phyloP scores from a whole-genome alignment of 1,139 yeast species.

The Yamadazyma conglobata region DNA sequence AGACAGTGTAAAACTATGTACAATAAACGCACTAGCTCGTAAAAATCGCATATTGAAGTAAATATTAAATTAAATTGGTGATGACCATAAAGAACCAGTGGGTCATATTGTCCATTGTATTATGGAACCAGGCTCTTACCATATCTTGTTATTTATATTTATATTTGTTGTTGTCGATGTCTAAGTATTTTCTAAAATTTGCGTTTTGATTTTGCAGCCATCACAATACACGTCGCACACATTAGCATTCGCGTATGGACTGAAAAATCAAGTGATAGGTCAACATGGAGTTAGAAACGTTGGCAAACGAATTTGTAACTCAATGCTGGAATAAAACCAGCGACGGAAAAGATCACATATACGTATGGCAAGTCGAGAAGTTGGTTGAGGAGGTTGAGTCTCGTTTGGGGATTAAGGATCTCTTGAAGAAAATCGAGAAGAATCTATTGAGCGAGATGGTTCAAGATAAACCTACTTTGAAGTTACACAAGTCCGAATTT shows the following conservation, averaged over 20 bases:
- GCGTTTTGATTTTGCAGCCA: conserved; percentile 2
- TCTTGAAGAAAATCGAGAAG: conserved; percentile 26
- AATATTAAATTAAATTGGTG: no score
- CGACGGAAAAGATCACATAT: conserved; percentile 20
- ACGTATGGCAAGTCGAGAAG: conserved; percentile 24
- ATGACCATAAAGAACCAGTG: no score
- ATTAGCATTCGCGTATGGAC: no score
- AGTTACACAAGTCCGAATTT: conserved; percentile 26
- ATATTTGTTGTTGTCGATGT: no score
- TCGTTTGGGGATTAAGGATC: conserved; percentile 17
- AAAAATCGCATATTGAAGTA: no score
- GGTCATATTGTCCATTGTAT: no score
- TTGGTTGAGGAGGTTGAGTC: conserved; percentile 28
- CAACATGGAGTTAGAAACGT: conserved; percentile 6
- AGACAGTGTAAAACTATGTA: no score
- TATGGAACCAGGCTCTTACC: no score
- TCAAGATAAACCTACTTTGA: conserved; percentile 24
- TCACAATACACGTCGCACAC: conserved; percentile 1
- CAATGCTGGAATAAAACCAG: conserved; percentile 27
- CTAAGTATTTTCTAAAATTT: no score
- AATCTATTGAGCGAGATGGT: conserved; percentile 25
- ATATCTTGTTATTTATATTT: no score
- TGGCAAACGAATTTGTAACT: conserved; percentile 21
- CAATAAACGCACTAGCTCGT: no score
- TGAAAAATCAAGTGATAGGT: no score